These are phyloP conservation scores for Amphichorda felina DNA, from an alignment of 2,329 filamentous ascomycete genomes.

Conservation along the genomic window DNA sequence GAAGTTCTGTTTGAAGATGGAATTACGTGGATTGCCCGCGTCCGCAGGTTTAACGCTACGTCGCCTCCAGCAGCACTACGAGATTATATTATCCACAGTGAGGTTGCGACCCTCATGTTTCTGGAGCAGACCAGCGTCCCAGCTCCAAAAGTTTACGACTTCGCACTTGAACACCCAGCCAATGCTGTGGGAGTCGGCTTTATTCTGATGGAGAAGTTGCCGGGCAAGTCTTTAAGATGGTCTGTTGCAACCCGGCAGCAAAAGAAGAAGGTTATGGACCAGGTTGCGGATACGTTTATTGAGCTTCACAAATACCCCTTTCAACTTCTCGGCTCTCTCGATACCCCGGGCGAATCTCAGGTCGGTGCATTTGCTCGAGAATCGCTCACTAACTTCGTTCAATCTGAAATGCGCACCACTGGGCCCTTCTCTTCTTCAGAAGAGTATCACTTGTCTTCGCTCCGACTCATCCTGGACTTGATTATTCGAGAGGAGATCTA, in stretches of 20 bases:
- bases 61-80: constrained; percentile 20
- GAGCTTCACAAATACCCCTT: constrained; percentile 25
- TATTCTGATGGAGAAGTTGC: constrained; percentile 29
- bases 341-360: constrained; percentile 11
- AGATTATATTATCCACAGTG: constrained; percentile 24
- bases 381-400: constrained; percentile 19
- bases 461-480: constrained; percentile 22
- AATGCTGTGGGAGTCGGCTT: constrained; percentile 25
- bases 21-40: constrained; percentile 27
- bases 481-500: constrained; percentile 24
- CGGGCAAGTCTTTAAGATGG: constrained; percentile 23
- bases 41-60: constrained; percentile 25
- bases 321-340: constrained; percentile 20
- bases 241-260: constrained; percentile 17
- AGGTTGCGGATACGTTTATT: constrained; percentile 24
- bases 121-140: constrained; percentile 21
- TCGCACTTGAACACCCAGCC: constrained; percentile 12
- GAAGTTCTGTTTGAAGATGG: constrained; percentile 29
- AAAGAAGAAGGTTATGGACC: constrained; percentile 19
- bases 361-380: constrained; percentile 24
- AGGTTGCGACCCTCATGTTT: constrained; percentile 27
- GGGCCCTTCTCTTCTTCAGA: constrained; percentile 21
- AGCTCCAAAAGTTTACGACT: constrained; percentile 24
- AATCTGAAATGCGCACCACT: constrained; percentile 13
- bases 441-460: constrained; percentile 20